phyloP scores from a whole-genome alignment of 129 eudicot genomes.

The Ambrosia trifida region DNA sequence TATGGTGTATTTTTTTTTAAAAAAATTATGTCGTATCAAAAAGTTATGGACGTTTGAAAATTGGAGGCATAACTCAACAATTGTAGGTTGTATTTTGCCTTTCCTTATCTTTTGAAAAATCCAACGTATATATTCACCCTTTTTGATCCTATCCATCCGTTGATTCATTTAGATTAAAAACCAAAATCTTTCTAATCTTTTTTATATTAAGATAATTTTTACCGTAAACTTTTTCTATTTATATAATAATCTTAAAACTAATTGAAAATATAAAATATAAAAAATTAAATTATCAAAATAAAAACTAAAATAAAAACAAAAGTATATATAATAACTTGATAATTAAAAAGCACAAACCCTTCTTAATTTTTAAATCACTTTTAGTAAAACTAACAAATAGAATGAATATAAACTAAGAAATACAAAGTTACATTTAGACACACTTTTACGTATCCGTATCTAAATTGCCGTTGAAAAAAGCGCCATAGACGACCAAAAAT shows the following conservation, averaged over 20 bases:
- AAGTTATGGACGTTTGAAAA: too few species aligned
- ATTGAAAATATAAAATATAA: not conserved
- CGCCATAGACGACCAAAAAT: slow-evolving; percentile 14
- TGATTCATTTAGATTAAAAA: too few species aligned
- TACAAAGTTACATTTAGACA: not conserved
- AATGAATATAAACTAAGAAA: not conserved
- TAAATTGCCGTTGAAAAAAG: slow-evolving; percentile 18
- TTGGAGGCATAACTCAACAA: too few species aligned
- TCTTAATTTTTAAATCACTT: not conserved
- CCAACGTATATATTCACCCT: too few species aligned
- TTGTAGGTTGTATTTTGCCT: too few species aligned
- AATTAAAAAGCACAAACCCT: not conserved
- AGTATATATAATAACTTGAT: not conserved
- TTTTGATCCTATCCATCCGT: not conserved
- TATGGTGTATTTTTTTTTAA: too few species aligned
- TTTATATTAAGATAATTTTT: too few species aligned
- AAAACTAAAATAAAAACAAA: not conserved
- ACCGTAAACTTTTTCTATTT: too few species aligned
- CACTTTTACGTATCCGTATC: not conserved
- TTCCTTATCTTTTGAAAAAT: too few species aligned
- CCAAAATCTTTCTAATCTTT: too few species aligned
- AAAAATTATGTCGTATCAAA: too few species aligned
- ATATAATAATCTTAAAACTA: too few species aligned
- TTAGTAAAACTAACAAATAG: not conserved
- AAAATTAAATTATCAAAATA: not conserved